These are phyloP conservation scores for Rhipidocladum racemiflorum DNA, from an alignment of 176 grass and related monocot genomes.

Conservation along the genomic window DNA sequence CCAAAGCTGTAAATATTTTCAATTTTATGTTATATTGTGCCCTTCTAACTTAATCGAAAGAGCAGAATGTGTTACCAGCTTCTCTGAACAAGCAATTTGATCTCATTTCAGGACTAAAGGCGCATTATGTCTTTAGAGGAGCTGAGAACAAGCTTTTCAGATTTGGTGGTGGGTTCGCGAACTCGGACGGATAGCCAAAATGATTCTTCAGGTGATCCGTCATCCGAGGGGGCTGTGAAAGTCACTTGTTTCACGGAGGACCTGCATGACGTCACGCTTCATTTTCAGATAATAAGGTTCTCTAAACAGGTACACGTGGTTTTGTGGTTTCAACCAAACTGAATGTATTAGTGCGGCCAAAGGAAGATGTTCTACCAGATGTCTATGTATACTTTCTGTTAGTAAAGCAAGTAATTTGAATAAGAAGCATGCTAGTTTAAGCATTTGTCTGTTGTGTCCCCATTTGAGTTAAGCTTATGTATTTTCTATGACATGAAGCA, in stretches of 20 bases:
- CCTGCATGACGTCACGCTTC: slow-evolving; percentile 65
- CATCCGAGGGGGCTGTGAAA: slow-evolving; percentile 22
- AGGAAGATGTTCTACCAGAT: not conserved
- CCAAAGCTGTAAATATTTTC: not conserved
- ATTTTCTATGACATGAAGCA: too few relatives aligned
- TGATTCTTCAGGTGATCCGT: slow-evolving; percentile 27
- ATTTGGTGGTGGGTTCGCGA: slow-evolving; percentile 32
- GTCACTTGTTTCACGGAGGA: slow-evolving; percentile 84
- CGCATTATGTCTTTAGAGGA: slow-evolving; percentile 60
- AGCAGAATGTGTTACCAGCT: not conserved
- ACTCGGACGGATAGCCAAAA: slow-evolving; percentile 1
- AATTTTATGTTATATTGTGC: not conserved
- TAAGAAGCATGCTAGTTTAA: not conserved
- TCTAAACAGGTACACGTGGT: slow-evolving; percentile 61
- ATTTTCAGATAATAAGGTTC: slow-evolving; percentile 83
- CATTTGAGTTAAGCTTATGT: too few relatives aligned
- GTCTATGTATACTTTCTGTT: not conserved
- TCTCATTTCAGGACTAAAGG: slow-evolving; percentile 5
- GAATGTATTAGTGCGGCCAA: not conserved
- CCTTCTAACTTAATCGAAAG: not conserved
- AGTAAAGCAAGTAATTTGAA: not conserved
- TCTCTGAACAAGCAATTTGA: not conserved
- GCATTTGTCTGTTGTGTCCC: too few relatives aligned
- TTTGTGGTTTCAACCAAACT: not conserved
- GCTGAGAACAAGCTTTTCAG: slow-evolving; percentile 38